Evolutionary conservation across 768 basidiomycete species (phyloP).

Genomic region (Serendipita vermifera): DNA sequence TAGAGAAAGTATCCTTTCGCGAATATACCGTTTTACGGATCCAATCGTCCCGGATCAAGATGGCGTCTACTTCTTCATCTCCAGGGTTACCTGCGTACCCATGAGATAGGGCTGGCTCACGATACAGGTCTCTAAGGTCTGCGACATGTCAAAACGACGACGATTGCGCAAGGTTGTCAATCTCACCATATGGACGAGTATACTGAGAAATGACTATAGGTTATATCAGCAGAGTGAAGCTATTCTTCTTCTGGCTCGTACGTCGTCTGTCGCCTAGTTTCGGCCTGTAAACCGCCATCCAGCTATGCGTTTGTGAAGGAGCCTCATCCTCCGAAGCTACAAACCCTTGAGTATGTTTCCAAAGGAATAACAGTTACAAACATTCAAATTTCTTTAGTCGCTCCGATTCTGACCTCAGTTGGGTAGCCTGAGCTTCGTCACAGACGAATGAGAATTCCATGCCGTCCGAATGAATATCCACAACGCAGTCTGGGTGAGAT

Average conservation of each 20-base stretch:
- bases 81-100: constrained; percentile 49
- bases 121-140: background rate
- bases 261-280: background rate
- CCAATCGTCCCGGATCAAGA: constrained; percentile 52
- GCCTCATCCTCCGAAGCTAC: no score
- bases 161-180: background rate
- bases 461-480: background rate
- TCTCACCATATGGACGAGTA: background rate
- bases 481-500: constrained; percentile 1
- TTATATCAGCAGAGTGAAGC: background rate
- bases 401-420: background rate
- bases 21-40: constrained; percentile 31
- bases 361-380: background rate
- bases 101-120: constrained; percentile 43
- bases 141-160: background rate
- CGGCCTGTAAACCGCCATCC: background rate
- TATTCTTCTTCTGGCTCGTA: background rate
- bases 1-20: constrained; percentile 14
- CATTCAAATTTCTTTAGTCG: background rate
- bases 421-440: background rate
- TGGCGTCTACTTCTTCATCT: constrained; percentile 47
- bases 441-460: constrained; percentile 6
- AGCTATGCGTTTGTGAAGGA: background rate
- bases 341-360: no score
- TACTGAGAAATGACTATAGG: background rate